Evolutionary conservation across 306 rosid genomes (phyloP).

Genomic region (Fragaria vesca): DNA sequence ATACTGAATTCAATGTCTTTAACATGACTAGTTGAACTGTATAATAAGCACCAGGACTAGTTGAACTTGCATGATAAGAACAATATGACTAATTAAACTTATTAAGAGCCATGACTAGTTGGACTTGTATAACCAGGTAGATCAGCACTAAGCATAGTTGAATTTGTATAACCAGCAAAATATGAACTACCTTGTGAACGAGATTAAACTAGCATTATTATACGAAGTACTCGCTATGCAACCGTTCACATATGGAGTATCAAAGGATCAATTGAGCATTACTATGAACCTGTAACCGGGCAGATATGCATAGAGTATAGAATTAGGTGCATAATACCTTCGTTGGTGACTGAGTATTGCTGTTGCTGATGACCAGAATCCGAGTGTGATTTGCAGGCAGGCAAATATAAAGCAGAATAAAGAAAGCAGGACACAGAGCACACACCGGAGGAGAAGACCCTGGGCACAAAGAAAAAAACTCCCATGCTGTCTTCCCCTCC

Average conservation of each 20-base stretch:
- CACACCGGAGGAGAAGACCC: conserved; percentile 55
- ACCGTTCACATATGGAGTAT: no score
- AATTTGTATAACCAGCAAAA: no score
- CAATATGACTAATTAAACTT: no score
- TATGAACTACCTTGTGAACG: not conserved
- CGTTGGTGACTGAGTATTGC: not conserved
- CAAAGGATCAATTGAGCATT: not conserved
- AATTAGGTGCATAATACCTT: conserved; percentile 21
- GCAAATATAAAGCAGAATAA: not conserved
- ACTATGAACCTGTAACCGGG: not conserved
- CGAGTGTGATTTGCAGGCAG: not conserved
- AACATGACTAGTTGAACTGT: no score
- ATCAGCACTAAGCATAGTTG: no score
- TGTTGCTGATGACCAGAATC: not conserved
- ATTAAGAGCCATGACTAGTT: not conserved
- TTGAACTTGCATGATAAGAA: no score
- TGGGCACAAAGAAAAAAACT: conserved; percentile 27
- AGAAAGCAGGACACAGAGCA: conserved; percentile 30
- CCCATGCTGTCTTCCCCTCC: conserved; percentile 68
- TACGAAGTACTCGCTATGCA: not conserved
- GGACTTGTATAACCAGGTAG: not conserved
- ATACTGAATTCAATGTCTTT: not conserved
- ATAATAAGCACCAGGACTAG: not conserved
- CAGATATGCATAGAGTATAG: not conserved
- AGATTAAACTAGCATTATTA: not conserved